Percentiles rank a stretch among this genome's conserved stretches.
phyloP scores from a whole-genome alignment of 495 filamentous ascomycete species.

The Tuber microsphaerosporum region DNA sequence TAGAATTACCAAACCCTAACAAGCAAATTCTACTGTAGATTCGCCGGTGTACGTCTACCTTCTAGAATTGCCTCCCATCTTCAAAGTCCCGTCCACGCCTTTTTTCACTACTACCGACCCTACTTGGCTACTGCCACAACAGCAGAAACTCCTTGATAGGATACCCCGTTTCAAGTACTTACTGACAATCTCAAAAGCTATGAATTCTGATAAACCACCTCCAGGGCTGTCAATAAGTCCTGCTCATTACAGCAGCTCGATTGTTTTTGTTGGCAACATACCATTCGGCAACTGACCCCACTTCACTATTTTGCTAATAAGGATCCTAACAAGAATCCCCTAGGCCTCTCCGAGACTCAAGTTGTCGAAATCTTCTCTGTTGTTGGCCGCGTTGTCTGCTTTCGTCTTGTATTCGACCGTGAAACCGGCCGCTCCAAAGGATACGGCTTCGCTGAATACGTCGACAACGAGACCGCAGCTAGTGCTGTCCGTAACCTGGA shows the following conservation, averaged over 20 bases:
- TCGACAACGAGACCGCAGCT: slow-evolving; percentile 80
- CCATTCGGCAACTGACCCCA: slow-evolving; percentile 53
- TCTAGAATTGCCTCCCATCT: neutral
- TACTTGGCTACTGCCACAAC: neutral
- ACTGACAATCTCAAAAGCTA: neutral
- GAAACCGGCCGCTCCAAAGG: slow-evolving; percentile 92
- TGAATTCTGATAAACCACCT: slow-evolving; percentile 1
- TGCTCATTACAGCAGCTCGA: slow-evolving; percentile 17
- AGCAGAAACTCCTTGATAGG: neutral
- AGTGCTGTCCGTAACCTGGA: slow-evolving; percentile 93
- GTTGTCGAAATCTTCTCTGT: slow-evolving; percentile 82
- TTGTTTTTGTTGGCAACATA: slow-evolving; percentile 77
- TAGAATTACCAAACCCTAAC: neutral
- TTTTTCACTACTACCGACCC: neutral
- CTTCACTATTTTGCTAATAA: neutral
- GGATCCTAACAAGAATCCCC: slow-evolving; percentile 10
- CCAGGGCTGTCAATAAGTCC: slow-evolving; percentile 4
- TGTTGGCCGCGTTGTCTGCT: slow-evolving; percentile 78
- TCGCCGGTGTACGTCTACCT: neutral
- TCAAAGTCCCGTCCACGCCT: neutral
- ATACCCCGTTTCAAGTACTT: neutral
- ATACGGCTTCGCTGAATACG: slow-evolving; percentile 91
- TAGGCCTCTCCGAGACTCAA: slow-evolving; percentile 86
- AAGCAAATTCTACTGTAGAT: neutral
- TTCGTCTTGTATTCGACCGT: slow-evolving; percentile 87